These are phyloP conservation scores for Leptographium lundbergii DNA, from an alignment of 2,329 filamentous ascomycete genomes.

Conservation along the genomic window DNA sequence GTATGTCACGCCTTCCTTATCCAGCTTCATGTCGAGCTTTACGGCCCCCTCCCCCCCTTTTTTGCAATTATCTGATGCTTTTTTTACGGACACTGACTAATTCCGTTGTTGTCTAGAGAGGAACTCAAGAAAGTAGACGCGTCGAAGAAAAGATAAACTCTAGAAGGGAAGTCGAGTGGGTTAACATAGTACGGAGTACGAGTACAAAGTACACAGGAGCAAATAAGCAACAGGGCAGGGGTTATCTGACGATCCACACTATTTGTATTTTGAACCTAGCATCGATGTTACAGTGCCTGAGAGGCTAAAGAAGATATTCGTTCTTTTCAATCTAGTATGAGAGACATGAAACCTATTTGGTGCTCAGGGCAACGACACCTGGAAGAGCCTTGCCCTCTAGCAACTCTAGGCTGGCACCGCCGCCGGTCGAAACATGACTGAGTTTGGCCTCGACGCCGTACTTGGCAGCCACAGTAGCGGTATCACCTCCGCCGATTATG, in stretches of 20 bases:
- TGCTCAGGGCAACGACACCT: conserved; percentile 83
- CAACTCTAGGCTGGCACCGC: conserved; percentile 88
- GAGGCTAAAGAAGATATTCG: not conserved
- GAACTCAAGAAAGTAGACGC: conserved; percentile 90
- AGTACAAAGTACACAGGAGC: not conserved
- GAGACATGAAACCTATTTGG: conserved; percentile 37
- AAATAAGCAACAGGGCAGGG: not conserved
- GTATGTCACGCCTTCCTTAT: conserved; percentile 37
- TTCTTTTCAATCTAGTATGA: not conserved
- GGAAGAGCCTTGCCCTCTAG: conserved; percentile 97
- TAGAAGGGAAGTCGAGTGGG: not conserved
- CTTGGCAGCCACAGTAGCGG: conserved; percentile 94
- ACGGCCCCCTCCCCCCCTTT: not conserved
- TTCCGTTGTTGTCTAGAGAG: conserved; percentile 41
- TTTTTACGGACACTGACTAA: not conserved
- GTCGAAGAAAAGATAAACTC: conserved; percentile 47
- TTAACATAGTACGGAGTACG: too few relatives aligned
- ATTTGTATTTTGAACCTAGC: not conserved
- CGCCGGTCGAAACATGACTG: conserved; percentile 95
- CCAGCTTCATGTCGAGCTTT: not conserved
- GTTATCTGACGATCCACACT: not conserved
- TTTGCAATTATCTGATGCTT: not conserved
- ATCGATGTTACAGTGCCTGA: not conserved
- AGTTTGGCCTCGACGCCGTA: conserved; percentile 93
- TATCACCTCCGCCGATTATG: conserved; percentile 97